Conservation (phyloP, 768 basidiomycete species). For the Nidularia pulvinata region DNA sequence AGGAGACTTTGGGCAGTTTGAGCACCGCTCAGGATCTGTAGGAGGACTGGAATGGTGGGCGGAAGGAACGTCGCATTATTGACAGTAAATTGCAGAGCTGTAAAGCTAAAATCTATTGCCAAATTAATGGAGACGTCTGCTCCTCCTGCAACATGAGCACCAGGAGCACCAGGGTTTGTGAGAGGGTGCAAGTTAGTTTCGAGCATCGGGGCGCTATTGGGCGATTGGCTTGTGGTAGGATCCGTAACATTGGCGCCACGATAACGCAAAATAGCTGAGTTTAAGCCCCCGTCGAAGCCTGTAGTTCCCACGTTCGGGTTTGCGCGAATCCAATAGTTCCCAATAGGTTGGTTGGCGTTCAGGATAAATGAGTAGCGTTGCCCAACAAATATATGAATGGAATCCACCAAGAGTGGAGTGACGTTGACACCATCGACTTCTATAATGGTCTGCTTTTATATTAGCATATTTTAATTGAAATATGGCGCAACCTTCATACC, state of each 20-base stretch:
- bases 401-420: slow-evolving; percentile 38
- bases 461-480: too few species aligned
- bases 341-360: slow-evolving; percentile 39
- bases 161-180: slow-evolving; percentile 11
- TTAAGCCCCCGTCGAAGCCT: slow-evolving; percentile 30
- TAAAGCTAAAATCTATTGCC: slow-evolving; percentile 11
- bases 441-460: slow-evolving; percentile 45
- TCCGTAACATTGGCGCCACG: slow-evolving; percentile 25
- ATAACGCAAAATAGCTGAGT: slow-evolving; percentile 46
- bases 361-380: slow-evolving; percentile 33
- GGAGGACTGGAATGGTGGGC: slow-evolving; percentile 49
- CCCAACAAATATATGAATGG: slow-evolving; percentile 36
- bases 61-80: slow-evolving; percentile 27
- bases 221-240: slow-evolving; percentile 21
- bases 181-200: slow-evolving; percentile 8
- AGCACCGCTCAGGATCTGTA: slow-evolving; percentile 60
- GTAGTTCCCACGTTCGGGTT: slow-evolving; percentile 15
- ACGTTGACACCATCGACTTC: slow-evolving; percentile 49
- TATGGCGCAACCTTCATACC: too few species aligned
- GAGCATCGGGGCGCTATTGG: slow-evolving; percentile 1
- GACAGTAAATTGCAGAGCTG: slow-evolving; percentile 14
- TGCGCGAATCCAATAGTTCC: slow-evolving; percentile 55
- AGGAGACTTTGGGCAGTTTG: slow-evolving; percentile 43
- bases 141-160: slow-evolving; percentile 11
- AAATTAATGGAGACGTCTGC: slow-evolving; percentile 19